These are phyloP conservation scores for Logfia minima DNA, from an alignment of 129 eudicot genomes.

Conservation along the genomic window DNA sequence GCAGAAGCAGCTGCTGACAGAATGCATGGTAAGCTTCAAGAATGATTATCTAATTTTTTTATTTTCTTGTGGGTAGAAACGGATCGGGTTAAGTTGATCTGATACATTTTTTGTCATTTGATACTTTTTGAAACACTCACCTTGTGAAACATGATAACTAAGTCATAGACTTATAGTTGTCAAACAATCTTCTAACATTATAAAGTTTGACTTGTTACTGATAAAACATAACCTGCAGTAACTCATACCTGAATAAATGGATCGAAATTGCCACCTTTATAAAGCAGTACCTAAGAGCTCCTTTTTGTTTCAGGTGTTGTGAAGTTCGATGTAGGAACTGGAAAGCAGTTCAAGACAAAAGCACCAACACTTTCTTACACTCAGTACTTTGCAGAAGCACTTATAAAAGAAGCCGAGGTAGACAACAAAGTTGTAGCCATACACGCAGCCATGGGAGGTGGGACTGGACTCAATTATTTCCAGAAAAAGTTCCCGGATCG, in stretches of 20 bases:
- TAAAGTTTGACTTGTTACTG: neutral
- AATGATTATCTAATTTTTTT: too few relatives aligned
- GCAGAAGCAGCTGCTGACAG: conserved; percentile 79
- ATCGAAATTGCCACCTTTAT: neutral
- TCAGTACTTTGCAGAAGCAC: conserved; percentile 72
- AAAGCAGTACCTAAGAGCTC: neutral
- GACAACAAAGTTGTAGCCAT: conserved; percentile 70
- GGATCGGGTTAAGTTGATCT: neutral
- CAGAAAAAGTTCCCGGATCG: conserved; percentile 72
- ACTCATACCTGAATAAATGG: neutral
- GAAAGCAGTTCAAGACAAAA: conserved; percentile 69
- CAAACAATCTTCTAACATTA: too few relatives aligned
- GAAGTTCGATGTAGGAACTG: conserved; percentile 68
- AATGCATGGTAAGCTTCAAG: conserved; percentile 58
- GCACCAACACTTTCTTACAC: conserved; percentile 72
- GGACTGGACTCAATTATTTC: conserved; percentile 83
- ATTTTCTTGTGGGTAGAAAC: neutral
- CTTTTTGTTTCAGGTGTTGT: conserved; percentile 59
- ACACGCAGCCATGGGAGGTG: conserved; percentile 97
- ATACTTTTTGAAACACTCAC: too few relatives aligned
- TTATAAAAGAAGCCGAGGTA: conserved; percentile 73
- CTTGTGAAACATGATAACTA: too few relatives aligned
- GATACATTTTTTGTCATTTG: too few relatives aligned
- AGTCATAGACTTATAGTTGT: too few relatives aligned
- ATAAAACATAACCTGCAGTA: neutral